phyloP scores from a whole-genome alignment of 108 stramenopile species.

The Conticribra guillardii region DNA sequence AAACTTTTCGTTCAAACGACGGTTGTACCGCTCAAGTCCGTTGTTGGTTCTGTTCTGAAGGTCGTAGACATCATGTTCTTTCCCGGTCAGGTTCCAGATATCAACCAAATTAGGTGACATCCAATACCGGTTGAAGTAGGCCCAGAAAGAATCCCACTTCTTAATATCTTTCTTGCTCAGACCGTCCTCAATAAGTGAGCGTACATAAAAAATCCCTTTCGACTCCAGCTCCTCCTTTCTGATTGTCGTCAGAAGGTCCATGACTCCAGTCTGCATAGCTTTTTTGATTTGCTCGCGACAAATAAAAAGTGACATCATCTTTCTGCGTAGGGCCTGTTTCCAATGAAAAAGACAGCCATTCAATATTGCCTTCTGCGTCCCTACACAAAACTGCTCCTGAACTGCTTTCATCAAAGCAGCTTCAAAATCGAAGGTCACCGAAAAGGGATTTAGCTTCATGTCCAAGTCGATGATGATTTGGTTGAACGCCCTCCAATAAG shows the following conservation, averaged over 20 bases:
- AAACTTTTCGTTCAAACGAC: no score
- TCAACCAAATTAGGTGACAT: no score
- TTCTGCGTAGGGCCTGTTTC: not conserved
- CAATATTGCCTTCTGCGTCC: not conserved
- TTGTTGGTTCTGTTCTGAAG: no score
- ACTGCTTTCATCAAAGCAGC: not conserved
- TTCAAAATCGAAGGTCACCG: slow-evolving; percentile 1
- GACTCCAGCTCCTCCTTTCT: not conserved
- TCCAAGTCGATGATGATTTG: not conserved
- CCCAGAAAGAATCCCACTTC: no score
- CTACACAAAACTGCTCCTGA: not conserved
- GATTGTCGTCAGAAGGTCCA: slow-evolving; percentile 4
- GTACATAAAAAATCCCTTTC: not conserved
- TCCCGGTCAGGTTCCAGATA: no score
- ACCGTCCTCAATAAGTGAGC: not conserved
- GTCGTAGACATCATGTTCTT: no score
- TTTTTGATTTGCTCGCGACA: not conserved
- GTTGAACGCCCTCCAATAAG: slow-evolving; percentile 4
- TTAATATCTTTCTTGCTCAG: no score
- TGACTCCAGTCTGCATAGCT: not conserved
- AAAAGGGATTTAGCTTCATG: not conserved
- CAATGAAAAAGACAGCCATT: slow-evolving; percentile 13
- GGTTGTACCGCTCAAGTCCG: no score
- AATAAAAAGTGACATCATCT: not conserved
- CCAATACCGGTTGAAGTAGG: no score